phyloP scores from a whole-genome alignment of 2,329 filamentous ascomycete genomes.

The Pseudogymnoascus sp. region DNA sequence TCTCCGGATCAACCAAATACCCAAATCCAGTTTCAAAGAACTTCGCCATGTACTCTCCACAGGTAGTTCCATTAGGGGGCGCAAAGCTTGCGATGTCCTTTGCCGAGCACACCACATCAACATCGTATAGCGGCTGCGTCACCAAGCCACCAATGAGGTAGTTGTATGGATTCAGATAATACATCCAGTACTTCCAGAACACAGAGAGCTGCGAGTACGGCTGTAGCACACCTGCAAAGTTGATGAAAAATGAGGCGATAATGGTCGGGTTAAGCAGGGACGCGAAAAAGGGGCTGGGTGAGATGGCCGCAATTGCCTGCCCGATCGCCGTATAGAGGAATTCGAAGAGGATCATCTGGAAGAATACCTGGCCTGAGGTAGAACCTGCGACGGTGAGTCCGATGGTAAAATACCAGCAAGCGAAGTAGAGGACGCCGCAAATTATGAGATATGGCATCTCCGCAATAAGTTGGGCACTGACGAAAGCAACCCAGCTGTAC shows the following conservation, averaged over 20 bases:
- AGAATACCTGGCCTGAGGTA: constrained; percentile 45
- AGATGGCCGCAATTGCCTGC: constrained; percentile 56
- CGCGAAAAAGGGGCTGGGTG: constrained; percentile 55
- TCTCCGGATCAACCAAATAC: constrained; percentile 55
- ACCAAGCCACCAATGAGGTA: constrained; percentile 54
- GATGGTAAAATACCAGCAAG: constrained; percentile 54
- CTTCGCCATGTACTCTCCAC: constrained; percentile 42
- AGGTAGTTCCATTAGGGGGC: constrained; percentile 42
- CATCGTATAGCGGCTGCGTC: constrained; percentile 45
- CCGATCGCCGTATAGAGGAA: constrained; percentile 56
- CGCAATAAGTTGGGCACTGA: constrained; percentile 44
- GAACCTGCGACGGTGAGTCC: constrained; percentile 30
- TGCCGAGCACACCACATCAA: constrained; percentile 41
- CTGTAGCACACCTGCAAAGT: constrained; percentile 70
- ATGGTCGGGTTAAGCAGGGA: constrained; percentile 51
- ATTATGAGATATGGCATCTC: constrained; percentile 42
- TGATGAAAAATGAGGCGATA: constrained; percentile 54
- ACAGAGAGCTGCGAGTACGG: constrained; percentile 54
- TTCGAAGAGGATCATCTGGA: constrained; percentile 55
- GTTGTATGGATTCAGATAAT: constrained; percentile 57
- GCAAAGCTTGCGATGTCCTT: constrained; percentile 44
- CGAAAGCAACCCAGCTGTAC: constrained; percentile 55
- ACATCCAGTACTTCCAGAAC: constrained; percentile 57
- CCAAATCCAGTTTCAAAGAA: constrained; percentile 23
- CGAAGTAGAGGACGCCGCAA: constrained; percentile 41